Evolutionary conservation across 2,329 filamentous ascomycete genomes (phyloP).

Genomic region (Epicoccum sorghinum): DNA sequence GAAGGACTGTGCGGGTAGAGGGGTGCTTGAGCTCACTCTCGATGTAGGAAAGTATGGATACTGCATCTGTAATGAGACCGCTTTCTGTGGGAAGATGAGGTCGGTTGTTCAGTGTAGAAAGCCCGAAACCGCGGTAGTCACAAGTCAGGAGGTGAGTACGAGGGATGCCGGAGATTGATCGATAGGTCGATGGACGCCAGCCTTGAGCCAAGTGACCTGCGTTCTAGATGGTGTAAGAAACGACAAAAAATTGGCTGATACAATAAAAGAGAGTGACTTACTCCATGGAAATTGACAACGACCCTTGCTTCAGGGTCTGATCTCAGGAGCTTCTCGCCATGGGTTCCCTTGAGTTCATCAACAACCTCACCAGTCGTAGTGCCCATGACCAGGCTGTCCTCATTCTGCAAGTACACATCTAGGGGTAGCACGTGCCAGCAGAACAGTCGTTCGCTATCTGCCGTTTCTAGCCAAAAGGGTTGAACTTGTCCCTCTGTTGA

Average conservation of each 20-base stretch:
- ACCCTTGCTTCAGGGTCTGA: slow-evolving; percentile 58
- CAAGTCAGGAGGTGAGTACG: slow-evolving; percentile 82
- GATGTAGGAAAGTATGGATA: slow-evolving; percentile 75
- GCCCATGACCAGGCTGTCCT: slow-evolving; percentile 59
- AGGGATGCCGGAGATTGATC: slow-evolving; percentile 71
- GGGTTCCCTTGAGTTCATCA: slow-evolving; percentile 55
- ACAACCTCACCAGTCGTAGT: slow-evolving; percentile 47
- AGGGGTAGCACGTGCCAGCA: slow-evolving; percentile 91
- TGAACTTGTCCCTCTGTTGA: slow-evolving; percentile 80
- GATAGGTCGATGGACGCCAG: slow-evolving; percentile 77
- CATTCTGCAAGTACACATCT: slow-evolving; percentile 74
- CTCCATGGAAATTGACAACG: slow-evolving; percentile 68
- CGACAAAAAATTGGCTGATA: background rate
- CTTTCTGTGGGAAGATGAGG: slow-evolving; percentile 69
- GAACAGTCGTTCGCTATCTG: slow-evolving; percentile 79
- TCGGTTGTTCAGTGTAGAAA: slow-evolving; percentile 69
- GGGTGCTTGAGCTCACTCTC: slow-evolving; percentile 68
- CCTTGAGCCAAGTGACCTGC: slow-evolving; percentile 84
- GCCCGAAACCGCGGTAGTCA: slow-evolving; percentile 89
- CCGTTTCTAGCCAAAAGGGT: slow-evolving; percentile 77
- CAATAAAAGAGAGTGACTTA: slow-evolving; percentile 46
- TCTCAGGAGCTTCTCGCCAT: slow-evolving; percentile 58
- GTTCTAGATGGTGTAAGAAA: slow-evolving; percentile 61
- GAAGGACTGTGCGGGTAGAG: slow-evolving; percentile 74
- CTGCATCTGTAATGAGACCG: slow-evolving; percentile 80